Evolutionary conservation across 345 rosid genomes (phyloP).

Genomic region (Citrus glauca): DNA sequence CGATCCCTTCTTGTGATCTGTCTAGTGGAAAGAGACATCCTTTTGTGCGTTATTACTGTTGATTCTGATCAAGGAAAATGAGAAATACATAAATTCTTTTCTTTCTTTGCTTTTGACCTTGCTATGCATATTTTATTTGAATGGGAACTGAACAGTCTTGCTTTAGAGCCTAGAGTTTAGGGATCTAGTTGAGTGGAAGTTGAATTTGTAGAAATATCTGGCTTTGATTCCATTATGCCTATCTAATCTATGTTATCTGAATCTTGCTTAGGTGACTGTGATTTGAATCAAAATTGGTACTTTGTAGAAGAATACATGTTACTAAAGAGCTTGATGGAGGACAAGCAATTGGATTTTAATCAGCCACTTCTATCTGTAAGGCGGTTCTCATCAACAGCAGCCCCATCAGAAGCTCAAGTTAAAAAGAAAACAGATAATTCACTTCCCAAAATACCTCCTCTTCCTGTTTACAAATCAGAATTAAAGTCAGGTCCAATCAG

Average conservation of each 20-base stretch:
- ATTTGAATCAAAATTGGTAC: slow-evolving; percentile 9
- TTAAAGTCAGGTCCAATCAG: slow-evolving; percentile 85
- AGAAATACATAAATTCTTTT: neutral
- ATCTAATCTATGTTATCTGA: neutral
- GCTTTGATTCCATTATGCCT: neutral
- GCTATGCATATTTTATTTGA: neutral
- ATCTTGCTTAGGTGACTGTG: slow-evolving; percentile 5
- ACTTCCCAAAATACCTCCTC: slow-evolving; percentile 40
- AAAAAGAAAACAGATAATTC: slow-evolving; percentile 41
- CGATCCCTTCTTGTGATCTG: neutral
- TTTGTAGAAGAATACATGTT: slow-evolving; percentile 31
- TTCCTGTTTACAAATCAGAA: slow-evolving; percentile 69
- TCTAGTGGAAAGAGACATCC: neutral
- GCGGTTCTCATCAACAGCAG: slow-evolving; percentile 37
- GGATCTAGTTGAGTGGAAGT: neutral
- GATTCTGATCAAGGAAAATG: neutral
- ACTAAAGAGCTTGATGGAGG: slow-evolving; percentile 61
- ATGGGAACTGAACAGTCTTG: neutral
- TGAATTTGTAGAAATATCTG: neutral
- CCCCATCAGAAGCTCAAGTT: slow-evolving; percentile 33
- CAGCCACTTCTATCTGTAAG: slow-evolving; percentile 78
- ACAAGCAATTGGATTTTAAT: slow-evolving; percentile 73
- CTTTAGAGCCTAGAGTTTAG: neutral
- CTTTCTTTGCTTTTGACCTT: neutral
- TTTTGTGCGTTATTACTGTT: neutral